Conservation (phyloP, 306 rosid genomes). For the Dryas octopetala region DNA sequence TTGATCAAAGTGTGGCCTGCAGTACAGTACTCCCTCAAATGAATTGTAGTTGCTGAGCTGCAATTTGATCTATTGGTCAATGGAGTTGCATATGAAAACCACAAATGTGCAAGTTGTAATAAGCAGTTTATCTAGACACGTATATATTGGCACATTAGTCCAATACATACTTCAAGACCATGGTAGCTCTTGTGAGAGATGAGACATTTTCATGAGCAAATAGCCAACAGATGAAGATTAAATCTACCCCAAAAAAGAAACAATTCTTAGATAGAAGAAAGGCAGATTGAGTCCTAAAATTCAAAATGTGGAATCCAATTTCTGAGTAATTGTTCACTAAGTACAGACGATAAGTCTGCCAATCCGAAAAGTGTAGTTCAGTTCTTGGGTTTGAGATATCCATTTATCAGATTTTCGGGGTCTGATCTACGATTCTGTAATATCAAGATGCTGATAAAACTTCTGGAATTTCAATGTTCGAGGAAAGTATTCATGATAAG, state of each 20-base stretch:
- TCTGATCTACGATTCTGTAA: slow-evolving; percentile 1
- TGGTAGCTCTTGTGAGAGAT: too few relatives aligned
- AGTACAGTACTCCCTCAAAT: slow-evolving; percentile 95
- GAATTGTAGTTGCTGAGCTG: slow-evolving; percentile 99
- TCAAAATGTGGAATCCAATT: neutral
- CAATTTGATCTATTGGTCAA: slow-evolving; percentile 33
- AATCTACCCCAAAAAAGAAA: neutral
- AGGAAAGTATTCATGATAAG: neutral
- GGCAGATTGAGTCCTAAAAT: neutral
- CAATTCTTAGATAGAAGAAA: neutral
- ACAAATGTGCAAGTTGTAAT: neutral
- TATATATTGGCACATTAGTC: too few relatives aligned
- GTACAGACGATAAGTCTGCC: neutral
- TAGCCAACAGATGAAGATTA: neutral
- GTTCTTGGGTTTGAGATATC: neutral
- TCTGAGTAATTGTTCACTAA: neutral
- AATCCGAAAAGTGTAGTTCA: neutral
- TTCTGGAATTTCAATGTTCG: neutral
- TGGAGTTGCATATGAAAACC: slow-evolving; percentile 1
- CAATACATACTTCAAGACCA: too few relatives aligned
- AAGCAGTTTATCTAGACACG: too few relatives aligned
- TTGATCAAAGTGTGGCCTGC: slow-evolving; percentile 96
- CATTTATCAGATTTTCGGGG: neutral
- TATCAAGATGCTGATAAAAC: slow-evolving; percentile 9
- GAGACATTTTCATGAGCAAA: too few relatives aligned